Evolutionary conservation across 163 green algal genomes (phyloP).

Genomic region (Scenedesmus sp.): DNA sequence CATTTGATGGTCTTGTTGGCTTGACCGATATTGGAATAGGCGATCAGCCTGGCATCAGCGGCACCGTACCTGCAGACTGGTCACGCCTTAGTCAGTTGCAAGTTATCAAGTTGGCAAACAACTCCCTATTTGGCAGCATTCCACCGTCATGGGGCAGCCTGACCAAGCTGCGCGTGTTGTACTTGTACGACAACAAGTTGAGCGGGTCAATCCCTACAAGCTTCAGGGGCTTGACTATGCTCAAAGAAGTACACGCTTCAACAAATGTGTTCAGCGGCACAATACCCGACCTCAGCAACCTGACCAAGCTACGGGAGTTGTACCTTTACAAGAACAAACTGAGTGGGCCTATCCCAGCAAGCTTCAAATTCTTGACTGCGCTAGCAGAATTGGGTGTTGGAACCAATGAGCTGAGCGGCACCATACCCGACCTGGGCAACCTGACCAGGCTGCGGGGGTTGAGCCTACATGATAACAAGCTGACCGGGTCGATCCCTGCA

Average conservation of each 20-base stretch:
- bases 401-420: neutral
- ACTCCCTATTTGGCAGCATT: constrained; percentile 5
- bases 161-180: neutral
- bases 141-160: constrained; percentile 4
- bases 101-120: neutral
- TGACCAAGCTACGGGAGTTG: neutral
- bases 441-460: no score
- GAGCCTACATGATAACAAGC: no score
- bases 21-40: neutral
- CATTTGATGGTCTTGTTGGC: neutral
- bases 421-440: no score
- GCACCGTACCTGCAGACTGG: constrained; percentile 16
- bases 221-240: neutral
- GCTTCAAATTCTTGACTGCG: neutral
- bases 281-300: neutral
- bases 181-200: neutral
- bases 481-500: neutral
- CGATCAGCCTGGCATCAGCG: neutral
- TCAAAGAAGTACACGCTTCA: neutral
- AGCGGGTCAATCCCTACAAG: neutral
- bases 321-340: neutral
- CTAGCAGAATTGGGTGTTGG: neutral
- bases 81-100: neutral
- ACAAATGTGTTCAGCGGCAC: neutral
- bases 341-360: neutral